Base-by-base conservation (phyloP, 1,139 yeast genomes). In the Pichia sp. region DNA sequence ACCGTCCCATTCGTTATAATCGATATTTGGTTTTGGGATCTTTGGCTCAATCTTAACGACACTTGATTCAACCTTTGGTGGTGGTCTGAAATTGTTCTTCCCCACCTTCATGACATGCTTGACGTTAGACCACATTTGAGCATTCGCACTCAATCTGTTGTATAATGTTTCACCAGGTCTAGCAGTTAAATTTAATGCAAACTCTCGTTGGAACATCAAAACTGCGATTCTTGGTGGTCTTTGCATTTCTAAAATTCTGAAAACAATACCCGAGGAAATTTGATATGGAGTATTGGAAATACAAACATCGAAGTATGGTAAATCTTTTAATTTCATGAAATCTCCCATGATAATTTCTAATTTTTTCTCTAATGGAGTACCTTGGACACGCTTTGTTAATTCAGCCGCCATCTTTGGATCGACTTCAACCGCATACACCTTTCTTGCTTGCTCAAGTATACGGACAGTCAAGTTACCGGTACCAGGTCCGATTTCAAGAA, bases 361-460 rank as follows among this genome's bases (percentile, higher is more conserved):
- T 65, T 90, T 89, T 69, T 88, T 89, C 66, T 91, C 95, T 50
- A 79, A 85, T 2, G 97, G 94, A 28, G 95, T 91, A 14, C 98
- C 98, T 62, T 90, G 97, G 22, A 94, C 98, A 73, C 99, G 85
- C 67, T 93, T 93, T 19, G 98, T 89, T 61, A 93, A 75, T 67
- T 93, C 99, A 0, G 98, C 98, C 4, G 98, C 99, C 99, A 93
- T 93, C 70, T 98, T 77, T 21, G 99, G 98, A 69, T 93, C 99
- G 93, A 91, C 91, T 71, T 93, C 99, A 45, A 88, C 95, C 0
- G 99, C 99, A 46, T 88, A 79, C 15, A 93, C 97, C 59, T 85
- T 87, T 46, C 89, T 76, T 1, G 98, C 98, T 65, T 90, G 86
- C 59, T 93, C 98, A 46, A 93, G 69, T 42, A 93, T 94, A 53